Evolutionary conservation across 2,329 filamentous ascomycete species (phyloP), one percentile per base, ranked within the genome.

Genomic region (Arthrobotrys entomopaga): DNA sequence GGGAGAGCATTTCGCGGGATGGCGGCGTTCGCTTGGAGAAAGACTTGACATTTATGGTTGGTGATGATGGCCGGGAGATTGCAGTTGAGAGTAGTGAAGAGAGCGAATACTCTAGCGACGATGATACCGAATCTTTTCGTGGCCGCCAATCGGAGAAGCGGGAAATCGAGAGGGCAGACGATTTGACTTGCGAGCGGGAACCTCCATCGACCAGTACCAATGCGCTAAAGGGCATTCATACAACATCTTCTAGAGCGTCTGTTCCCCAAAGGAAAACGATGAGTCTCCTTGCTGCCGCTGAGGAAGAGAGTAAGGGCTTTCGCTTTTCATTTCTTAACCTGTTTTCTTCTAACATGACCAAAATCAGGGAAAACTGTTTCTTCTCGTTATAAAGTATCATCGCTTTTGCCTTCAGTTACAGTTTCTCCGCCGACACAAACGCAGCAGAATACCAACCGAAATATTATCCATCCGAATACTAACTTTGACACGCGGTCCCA

Each of bases 391-490:
- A 77, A 77, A 57, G 76, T 79, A 77, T 29, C 54, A 16, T 78
- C 77, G 50, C 72, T 79, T 54, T 58, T 77, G 11, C 57, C 77
- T 8, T 76, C 75, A 34, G 77, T 77, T 46, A 76, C 73, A 16
- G 52, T 78, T 58, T 58, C 61, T 15, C 58, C 50, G 26, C 70
- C 79, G 50, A 19, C 65, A 38, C 70, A 80, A 64, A 76, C 65
- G 57, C 34, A 64, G 22, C 11, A 79, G 59, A 88, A 86, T 78
- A 80, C 82, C 59, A 82, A 78, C 75, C 89, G 87, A 79, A 80
- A 84, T 0, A 85, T 86, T 1, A 87, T 95, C 10, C 93, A 96
- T 80, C 93, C 93, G 0, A 87, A 88, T 61, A 96, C 91, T 10
- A 95, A 89, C 80, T 97, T 93, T 80, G 93, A 97, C 82, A 1